These are phyloP conservation scores for Arthrobotrys conoides DNA, from an alignment of 2,329 filamentous ascomycete species.

Conservation along the genomic window DNA sequence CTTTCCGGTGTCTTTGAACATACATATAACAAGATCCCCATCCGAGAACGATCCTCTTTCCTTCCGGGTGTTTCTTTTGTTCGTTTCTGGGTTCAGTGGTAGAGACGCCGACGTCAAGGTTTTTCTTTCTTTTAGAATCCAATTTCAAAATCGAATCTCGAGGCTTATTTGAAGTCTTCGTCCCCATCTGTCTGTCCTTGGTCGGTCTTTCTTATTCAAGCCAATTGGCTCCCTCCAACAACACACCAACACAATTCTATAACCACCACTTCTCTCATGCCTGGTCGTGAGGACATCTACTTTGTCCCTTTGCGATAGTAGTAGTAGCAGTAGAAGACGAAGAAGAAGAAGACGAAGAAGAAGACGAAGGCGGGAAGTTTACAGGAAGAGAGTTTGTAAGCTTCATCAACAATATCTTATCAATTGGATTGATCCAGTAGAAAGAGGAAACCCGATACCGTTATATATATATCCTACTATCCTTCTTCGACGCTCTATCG, in stretches of 20 bases:
- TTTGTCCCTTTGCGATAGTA: constrained; percentile 36
- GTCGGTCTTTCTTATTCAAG: constrained; percentile 24
- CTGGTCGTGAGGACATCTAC: constrained; percentile 42
- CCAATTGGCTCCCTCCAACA: constrained; percentile 49
- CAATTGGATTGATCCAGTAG: constrained; percentile 38
- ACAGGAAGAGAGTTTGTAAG: constrained; percentile 12
- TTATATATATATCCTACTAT: constrained; percentile 26
- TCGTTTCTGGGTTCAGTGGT: constrained; percentile 17
- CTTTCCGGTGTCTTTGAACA: constrained; percentile 18
- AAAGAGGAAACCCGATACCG: neutral
- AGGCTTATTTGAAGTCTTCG: constrained; percentile 12
- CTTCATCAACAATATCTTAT: constrained; percentile 15
- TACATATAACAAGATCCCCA: constrained; percentile 53
- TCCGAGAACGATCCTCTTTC: constrained; percentile 7
- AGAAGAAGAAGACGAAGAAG: too few relatives aligned
- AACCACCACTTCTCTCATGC: constrained; percentile 39
- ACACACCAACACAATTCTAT: constrained; percentile 51
- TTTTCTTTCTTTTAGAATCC: constrained; percentile 15
- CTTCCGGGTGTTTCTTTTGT: constrained; percentile 26
- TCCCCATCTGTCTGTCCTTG: constrained; percentile 18
- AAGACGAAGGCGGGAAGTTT: neutral
- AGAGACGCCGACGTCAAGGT: constrained; percentile 44
- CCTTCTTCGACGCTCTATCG: constrained; percentile 24
- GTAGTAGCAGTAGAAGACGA: constrained; percentile 22
- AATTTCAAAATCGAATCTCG: constrained; percentile 26